Evolutionary conservation across 2,329 filamentous ascomycete genomes (phyloP).

Genomic region (Venturia carpophila): DNA sequence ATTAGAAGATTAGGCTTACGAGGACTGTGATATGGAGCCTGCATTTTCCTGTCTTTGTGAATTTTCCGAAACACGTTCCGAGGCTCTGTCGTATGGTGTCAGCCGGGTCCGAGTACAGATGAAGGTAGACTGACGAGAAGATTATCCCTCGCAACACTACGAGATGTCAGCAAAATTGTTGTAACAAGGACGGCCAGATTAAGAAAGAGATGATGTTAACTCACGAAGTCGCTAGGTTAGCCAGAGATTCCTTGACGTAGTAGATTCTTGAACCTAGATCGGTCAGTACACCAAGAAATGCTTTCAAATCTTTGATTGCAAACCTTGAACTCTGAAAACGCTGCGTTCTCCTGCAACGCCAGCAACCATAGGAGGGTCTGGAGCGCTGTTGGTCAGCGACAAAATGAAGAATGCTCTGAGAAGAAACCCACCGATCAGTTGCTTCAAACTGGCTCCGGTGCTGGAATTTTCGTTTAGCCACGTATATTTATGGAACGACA

Average conservation of each 20-base stretch:
- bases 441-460: not conserved
- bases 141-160: not conserved
- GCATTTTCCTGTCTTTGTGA: constrained; percentile 96
- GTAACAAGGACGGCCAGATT: not conserved
- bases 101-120: constrained; percentile 51
- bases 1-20: too few species aligned
- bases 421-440: not conserved
- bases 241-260: constrained; percentile 82
- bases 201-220: not conserved
- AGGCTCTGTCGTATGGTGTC: constrained; percentile 75
- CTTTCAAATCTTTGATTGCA: not conserved
- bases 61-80: constrained; percentile 89
- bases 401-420: not conserved
- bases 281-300: constrained; percentile 35
- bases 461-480: too few species aligned
- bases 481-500: too few species aligned
- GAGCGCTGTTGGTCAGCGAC: constrained; percentile 21
- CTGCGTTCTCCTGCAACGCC: constrained; percentile 39
- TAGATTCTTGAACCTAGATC: constrained; percentile 66
- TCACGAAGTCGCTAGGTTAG: constrained; percentile 68
- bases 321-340: constrained; percentile 61
- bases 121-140: not conserved
- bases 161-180: not conserved
- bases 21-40: constrained; percentile 67
- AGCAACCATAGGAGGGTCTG: constrained; percentile 19